Evolutionary conservation across 2,329 filamentous ascomycete genomes (phyloP), one percentile per base, ranked within the genome.

Genomic region (Sporothrix sp.): DNA sequence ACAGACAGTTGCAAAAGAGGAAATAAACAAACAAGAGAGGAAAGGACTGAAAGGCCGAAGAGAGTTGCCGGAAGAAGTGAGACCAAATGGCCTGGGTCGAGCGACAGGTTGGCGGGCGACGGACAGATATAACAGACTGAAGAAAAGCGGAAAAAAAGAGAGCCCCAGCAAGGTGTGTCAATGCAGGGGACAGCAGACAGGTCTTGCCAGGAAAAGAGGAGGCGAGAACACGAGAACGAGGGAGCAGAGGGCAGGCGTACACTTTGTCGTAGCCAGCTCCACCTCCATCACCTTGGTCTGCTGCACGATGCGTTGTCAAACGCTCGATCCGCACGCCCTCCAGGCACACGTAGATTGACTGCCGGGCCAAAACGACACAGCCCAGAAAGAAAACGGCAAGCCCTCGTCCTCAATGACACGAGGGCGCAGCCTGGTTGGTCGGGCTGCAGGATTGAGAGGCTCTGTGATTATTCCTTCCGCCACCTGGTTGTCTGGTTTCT

Each of bases 291-390:
- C 38, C 37, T 50, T 45, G 49, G 47, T 39, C 40, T 35, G 53
- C 55, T 57, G 55, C 55, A 57, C 55, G 55, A 57, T 57, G 55
- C 35, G 55, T 50, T 57, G 55, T 50, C 55, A 57, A 48, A 23
- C 10, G 35, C 32, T 25, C 21, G 16, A 25, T 44, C 30, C 27
- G 14, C 25, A 39, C 11, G 25, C 23, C 16, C n/a, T n/a, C n/a
- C 20, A 46, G 32, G 14, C 30, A 21, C 20, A 13, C 13, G 23
- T 14, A 8, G 36, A 35, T 32, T 25, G 45, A 23, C 8, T 39
- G 35, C 35, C 45, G 45, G 30, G 21, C 16, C n/a, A 33, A 47
- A 36, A 6, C 4, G 20, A 16, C 10, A 10, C 10, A 14, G 21
- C 20, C 8, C 25, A 43, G 27, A 9, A 28, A 21, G 14, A 16